Base-by-base conservation (phyloP, 371 early-diverging fungal species). In the Quaeritorhiza haematococci region DNA sequence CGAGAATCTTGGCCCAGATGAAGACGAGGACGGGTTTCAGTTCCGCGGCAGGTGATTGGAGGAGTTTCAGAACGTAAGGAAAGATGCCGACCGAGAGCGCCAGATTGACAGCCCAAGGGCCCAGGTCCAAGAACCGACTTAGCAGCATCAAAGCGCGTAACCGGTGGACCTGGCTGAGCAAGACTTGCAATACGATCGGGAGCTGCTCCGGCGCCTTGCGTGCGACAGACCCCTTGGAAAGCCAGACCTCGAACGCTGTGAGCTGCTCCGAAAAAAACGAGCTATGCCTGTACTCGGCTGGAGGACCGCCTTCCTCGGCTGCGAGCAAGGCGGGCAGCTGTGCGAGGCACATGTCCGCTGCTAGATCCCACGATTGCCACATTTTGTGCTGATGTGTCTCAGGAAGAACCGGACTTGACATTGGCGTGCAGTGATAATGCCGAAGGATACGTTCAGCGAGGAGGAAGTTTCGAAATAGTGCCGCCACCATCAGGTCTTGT, bases 201-300 rank as follows among this genome's bases (percentile, higher is more conserved):
- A 98, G 71, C 68, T 96, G 96, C 59, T 91, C 89, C 0, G 98
- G 96, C 2, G 91, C 85, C 46, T 64, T 61, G 41, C 66, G 62
- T 21, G 77, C 63, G 27, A 79, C 70, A 1, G 69, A 66, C 10
- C 79, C 80, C 81, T 64, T 88, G n/a, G 85, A 71, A 32, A 97
- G 76, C 98, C 98, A 97, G 7, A 96, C 89, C 61, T 96, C 94
- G 63, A 97, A 97, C 0, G 96, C 96, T 24, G 92, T 90, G 52
- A 97, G 74, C 72, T 97, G 96, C 58, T 97, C 95, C 13, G 91
- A 81, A 63, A 96, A 97, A 69, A 96, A 96, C 33, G 86, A 81
- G 64, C 88, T 88, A 24, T 87, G 80, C 54, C 85, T 76, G 70
- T 96, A 96, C 42, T 72, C 74, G 15, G 7, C 35, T 28, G 51